Conservation (phyloP, 768 basidiomycete species). For the Auricularia sp. region DNA sequence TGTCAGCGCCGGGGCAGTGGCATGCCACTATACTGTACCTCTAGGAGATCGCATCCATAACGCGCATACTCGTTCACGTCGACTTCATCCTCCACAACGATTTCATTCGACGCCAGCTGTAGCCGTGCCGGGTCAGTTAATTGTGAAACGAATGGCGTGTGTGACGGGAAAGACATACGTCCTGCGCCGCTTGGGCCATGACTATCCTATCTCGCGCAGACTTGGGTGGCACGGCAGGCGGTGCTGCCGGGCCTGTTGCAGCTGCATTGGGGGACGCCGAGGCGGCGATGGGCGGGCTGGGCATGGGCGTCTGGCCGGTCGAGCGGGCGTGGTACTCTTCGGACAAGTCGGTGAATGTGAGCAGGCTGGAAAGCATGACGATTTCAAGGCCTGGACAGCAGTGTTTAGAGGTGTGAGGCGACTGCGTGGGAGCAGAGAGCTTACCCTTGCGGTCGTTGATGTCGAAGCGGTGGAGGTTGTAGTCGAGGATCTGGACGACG, state of each 20-base stretch:
- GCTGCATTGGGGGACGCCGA: neutral
- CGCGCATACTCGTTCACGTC: slow-evolving; percentile 54
- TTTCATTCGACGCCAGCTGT: slow-evolving; percentile 41
- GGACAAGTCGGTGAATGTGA: slow-evolving; percentile 68
- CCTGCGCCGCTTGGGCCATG: slow-evolving; percentile 43
- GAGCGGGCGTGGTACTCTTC: slow-evolving; percentile 35
- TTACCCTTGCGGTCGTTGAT: slow-evolving; percentile 63
- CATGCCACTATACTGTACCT: slow-evolving; percentile 27
- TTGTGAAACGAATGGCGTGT: neutral
- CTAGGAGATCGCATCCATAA: slow-evolving; percentile 53
- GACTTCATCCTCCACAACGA: slow-evolving; percentile 60
- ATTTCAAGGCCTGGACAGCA: slow-evolving; percentile 55
- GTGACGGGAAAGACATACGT: slow-evolving; percentile 4
- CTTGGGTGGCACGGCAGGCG: slow-evolving; percentile 23
- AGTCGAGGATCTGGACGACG: slow-evolving; percentile 71
- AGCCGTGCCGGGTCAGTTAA: neutral
- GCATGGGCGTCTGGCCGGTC: slow-evolving; percentile 7
- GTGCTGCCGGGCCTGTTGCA: slow-evolving; percentile 3
- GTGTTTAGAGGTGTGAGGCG: neutral
- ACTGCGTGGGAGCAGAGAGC: neutral
- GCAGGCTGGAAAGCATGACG: slow-evolving; percentile 60
- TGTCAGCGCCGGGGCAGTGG: neutral
- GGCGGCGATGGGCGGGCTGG: neutral
- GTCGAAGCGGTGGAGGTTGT: slow-evolving; percentile 78
- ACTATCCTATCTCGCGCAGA: slow-evolving; percentile 60